phyloP scores from a whole-genome alignment of 116 monocot genomes.

The Papilionanthe hybrid region DNA sequence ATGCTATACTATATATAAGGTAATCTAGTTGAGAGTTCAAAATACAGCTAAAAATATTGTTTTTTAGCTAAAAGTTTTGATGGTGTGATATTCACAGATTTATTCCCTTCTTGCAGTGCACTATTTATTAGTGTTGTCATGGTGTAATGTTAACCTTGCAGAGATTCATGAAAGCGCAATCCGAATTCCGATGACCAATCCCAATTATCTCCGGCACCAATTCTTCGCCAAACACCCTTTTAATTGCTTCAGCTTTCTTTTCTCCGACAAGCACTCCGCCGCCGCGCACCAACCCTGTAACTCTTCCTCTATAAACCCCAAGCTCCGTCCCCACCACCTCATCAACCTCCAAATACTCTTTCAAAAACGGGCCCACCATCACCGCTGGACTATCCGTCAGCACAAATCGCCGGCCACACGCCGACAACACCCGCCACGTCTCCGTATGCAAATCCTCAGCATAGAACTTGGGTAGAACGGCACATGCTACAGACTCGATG shows the following conservation, averaged over 20 bases:
- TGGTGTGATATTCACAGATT: too few relatives aligned
- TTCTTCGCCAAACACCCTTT: constrained; percentile 17
- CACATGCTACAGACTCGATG: constrained; percentile 44
- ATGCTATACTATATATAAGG: too few relatives aligned
- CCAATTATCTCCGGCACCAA: constrained; percentile 23
- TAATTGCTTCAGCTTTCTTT: constrained; percentile 24
- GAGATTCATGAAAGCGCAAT: constrained; percentile 36
- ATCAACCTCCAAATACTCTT: constrained; percentile 57
- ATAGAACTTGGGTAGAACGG: constrained; percentile 73
- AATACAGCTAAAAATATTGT: too few relatives aligned
- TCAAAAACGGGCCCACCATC: constrained; percentile 55
- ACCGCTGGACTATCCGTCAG: constrained; percentile 48
- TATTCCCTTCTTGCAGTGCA: too few relatives aligned
- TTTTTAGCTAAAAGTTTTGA: too few relatives aligned
- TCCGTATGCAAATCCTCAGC: constrained; percentile 47
- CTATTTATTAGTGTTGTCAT: too few relatives aligned
- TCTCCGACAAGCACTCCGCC: constrained; percentile 38
- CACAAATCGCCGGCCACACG: constrained; percentile 44
- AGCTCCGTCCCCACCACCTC: constrained; percentile 54
- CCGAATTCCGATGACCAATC: constrained; percentile 30
- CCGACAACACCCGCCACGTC: constrained; percentile 55
- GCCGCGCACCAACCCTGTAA: constrained; percentile 35
- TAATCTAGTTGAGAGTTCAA: too few relatives aligned
- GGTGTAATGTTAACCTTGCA: constrained; percentile 34
- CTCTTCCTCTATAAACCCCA: constrained; percentile 14